Conservation (phyloP, 768 basidiomycete species). For the Krasilnikovozyma curviuscula region DNA sequence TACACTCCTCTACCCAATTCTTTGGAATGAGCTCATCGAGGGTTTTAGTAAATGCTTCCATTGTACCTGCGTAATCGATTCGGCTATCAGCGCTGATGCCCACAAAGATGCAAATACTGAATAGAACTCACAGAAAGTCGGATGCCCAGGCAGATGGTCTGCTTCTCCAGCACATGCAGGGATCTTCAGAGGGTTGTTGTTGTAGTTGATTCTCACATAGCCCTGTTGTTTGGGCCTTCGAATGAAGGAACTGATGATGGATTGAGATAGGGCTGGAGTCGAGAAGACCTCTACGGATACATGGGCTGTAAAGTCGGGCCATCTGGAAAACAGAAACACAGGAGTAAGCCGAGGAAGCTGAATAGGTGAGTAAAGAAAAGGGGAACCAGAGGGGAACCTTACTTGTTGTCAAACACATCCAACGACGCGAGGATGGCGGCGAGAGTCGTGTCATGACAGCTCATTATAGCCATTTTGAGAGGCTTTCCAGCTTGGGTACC, state of each 20-base stretch:
- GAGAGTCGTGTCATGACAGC: slow-evolving; percentile 22
- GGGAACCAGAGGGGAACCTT: background rate
- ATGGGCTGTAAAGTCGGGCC: slow-evolving; percentile 57
- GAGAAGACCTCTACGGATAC: slow-evolving; percentile 58
- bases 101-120: slow-evolving; percentile 39
- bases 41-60: slow-evolving; percentile 1
- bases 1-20: slow-evolving; percentile 50
- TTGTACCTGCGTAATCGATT: no score
- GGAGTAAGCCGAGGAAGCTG: background rate
- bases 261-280: background rate
- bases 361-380: background rate
- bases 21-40: slow-evolving; percentile 45
- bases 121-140: slow-evolving; percentile 51
- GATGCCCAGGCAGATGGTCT: slow-evolving; percentile 46
- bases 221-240: background rate
- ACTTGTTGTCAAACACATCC: slow-evolving; percentile 11
- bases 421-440: slow-evolving; percentile 16
- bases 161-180: slow-evolving; percentile 48
- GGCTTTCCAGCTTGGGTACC: slow-evolving; percentile 14
- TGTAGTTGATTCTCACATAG: slow-evolving; percentile 44
- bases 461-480: slow-evolving; percentile 24
- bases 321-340: slow-evolving; percentile 28
- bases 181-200: slow-evolving; percentile 43
- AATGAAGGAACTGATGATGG: background rate
- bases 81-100: background rate